Evolutionary conservation across 1,139 yeast species (phyloP).

Genomic region (Hyphopichia wangnamkhiaoensis): DNA sequence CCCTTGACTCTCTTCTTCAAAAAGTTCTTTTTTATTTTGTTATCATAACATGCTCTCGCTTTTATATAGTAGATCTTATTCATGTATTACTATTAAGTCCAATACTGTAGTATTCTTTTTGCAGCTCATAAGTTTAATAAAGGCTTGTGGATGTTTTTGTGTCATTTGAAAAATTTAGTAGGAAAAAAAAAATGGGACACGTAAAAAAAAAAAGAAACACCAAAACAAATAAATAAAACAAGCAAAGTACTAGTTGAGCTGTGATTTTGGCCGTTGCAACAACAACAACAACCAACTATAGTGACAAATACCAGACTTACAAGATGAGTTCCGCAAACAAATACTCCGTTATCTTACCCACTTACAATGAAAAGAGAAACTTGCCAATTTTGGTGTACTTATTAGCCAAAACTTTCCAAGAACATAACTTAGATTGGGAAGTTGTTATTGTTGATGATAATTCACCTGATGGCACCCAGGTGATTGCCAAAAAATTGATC

Average conservation of each 20-base stretch:
- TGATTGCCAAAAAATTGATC: constrained; percentile 66
- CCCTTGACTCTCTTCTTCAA: neutral
- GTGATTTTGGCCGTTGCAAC: constrained; percentile 9
- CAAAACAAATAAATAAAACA: neutral
- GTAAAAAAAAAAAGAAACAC: constrained; percentile 5
- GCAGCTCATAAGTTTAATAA: no score
- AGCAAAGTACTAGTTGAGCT: neutral
- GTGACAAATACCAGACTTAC: neutral
- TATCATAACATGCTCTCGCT: no score
- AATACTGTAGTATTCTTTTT: neutral
- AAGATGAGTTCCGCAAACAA: constrained; percentile 37
- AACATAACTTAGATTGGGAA: constrained; percentile 69
- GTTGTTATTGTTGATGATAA: constrained; percentile 77
- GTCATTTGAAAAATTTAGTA: neutral
- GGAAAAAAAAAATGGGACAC: constrained; percentile 6
- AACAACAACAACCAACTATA: neutral
- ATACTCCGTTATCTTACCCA: constrained; percentile 77
- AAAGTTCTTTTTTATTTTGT: neutral
- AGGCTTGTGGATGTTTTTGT: no score
- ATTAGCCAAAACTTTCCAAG: constrained; percentile 68
- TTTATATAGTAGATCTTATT: no score
- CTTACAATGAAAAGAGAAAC: constrained; percentile 72
- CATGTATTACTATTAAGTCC: no score
- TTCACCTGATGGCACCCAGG: constrained; percentile 84
- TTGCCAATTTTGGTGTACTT: constrained; percentile 75